phyloP scores from a whole-genome alignment of 2,329 filamentous ascomycete genomes.

The Pseudovirgaria hyperparasitica region DNA sequence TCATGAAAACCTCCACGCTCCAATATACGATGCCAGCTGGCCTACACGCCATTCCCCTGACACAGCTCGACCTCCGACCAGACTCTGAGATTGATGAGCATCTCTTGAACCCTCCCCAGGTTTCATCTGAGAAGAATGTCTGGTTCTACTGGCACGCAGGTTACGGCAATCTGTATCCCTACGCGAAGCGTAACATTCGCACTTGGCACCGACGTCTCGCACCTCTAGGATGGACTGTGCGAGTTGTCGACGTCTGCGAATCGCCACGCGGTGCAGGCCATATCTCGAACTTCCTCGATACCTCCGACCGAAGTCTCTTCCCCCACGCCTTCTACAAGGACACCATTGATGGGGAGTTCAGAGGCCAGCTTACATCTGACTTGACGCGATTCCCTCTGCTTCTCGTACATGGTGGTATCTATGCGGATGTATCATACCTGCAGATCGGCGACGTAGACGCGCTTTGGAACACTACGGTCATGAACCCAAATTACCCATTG shows the following conservation, averaged over 20 bases:
- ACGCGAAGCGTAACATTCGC: conserved; percentile 28
- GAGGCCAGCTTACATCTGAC: conserved; percentile 34
- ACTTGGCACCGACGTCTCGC: conserved; percentile 29
- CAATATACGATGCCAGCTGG: too few relatives aligned
- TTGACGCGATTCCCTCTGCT: conserved; percentile 33
- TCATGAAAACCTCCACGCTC: too few relatives aligned
- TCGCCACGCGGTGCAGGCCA: conserved; percentile 29
- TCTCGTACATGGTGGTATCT: conserved; percentile 26
- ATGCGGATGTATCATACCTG: conserved; percentile 29
- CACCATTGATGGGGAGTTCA: conserved; percentile 32
- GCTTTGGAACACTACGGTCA: conserved; percentile 27
- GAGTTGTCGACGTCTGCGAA: conserved; percentile 25
- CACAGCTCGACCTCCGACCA: conserved; percentile 10
- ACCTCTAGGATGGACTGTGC: conserved; percentile 28
- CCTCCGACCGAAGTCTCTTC: conserved; percentile 19
- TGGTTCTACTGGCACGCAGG: conserved; percentile 30
- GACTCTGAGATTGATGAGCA: conserved; percentile 12
- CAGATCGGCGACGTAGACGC: conserved; percentile 25
- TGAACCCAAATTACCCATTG: conserved; percentile 24
- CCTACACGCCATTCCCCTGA: too few relatives aligned
- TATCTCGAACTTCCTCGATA: too few relatives aligned
- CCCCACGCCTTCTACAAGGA: conserved; percentile 28
- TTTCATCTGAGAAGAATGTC: conserved; percentile 28
- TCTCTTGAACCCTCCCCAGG: conserved; percentile 10
- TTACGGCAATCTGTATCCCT: conserved; percentile 21